A percentile compares a stretch with the other conserved stretches of the same genome.
These are phyloP conservation scores for Suillus ampliporus DNA, from an alignment of 768 basidiomycete genomes.

Conservation along the genomic window DNA sequence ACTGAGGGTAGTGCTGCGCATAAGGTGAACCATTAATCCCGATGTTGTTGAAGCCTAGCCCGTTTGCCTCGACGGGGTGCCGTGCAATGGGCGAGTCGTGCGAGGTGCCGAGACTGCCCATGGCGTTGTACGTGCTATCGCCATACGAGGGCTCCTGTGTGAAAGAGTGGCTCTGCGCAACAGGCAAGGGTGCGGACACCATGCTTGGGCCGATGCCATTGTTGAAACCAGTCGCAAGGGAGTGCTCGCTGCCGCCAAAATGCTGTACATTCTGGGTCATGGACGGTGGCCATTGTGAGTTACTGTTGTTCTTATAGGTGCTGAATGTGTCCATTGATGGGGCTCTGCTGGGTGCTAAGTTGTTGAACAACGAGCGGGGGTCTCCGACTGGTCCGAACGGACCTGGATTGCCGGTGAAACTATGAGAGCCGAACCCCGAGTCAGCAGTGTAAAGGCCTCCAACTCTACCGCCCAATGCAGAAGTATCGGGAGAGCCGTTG, in stretches of 20 bases:
- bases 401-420: slow-evolving; percentile 38
- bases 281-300: slow-evolving; percentile 43
- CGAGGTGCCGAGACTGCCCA: slow-evolving; percentile 26
- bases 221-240: slow-evolving; percentile 32
- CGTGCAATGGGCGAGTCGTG: slow-evolving; percentile 30
- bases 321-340: slow-evolving; percentile 47
- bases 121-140: slow-evolving; percentile 28
- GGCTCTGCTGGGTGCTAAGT: slow-evolving; percentile 36
- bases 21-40: slow-evolving; percentile 28
- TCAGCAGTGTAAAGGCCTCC: slow-evolving; percentile 45
- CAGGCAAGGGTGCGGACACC: slow-evolving; percentile 24
- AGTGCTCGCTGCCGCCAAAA: slow-evolving; percentile 27
- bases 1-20: slow-evolving; percentile 23
- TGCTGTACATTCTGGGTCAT: slow-evolving; percentile 27
- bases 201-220: slow-evolving; percentile 24
- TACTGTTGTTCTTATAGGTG: slow-evolving; percentile 36
- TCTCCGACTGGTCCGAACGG: slow-evolving; percentile 46
- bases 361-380: slow-evolving; percentile 40
- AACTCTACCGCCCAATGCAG: slow-evolving; percentile 55
- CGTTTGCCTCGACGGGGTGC: slow-evolving; percentile 31
- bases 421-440: slow-evolving; percentile 39
- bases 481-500: slow-evolving; percentile 73
- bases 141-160: slow-evolving; percentile 32
- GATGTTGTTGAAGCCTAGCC: slow-evolving; percentile 23
- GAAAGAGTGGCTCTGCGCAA: slow-evolving; percentile 26